phyloP scores from a whole-genome alignment of 441 rosid species.

The Pelargonium citronellum region DNA sequence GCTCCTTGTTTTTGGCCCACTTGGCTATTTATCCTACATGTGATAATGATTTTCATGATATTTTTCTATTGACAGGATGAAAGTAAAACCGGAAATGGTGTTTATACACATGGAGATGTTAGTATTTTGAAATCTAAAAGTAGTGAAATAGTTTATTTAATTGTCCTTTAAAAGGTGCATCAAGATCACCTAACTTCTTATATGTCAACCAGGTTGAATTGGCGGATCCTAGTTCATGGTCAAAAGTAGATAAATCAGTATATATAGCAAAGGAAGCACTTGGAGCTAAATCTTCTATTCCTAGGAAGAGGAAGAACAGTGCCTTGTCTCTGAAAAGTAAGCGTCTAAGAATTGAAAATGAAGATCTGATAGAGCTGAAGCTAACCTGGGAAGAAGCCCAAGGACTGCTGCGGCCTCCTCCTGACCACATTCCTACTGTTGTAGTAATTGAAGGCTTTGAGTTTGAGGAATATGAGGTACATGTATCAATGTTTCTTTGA shows the following conservation, averaged over 20 bases:
- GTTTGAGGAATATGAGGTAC: conserved; percentile 95
- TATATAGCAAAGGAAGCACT: conserved; percentile 66
- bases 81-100: conserved; percentile 37
- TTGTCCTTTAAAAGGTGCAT: conserved; percentile 18
- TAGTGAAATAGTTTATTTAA: conserved; percentile 18
- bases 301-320: conserved; percentile 72
- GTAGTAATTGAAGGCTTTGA: conserved; percentile 77
- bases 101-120: conserved; percentile 45
- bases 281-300: conserved; percentile 45
- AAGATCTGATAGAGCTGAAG: conserved; percentile 69
- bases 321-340: conserved; percentile 65
- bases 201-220: conserved; percentile 49
- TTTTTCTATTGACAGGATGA: conserved; percentile 53
- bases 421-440: conserved; percentile 54
- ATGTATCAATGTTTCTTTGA: conserved; percentile 10
- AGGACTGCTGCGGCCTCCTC: conserved; percentile 79
- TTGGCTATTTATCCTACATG: background rate
- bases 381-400: conserved; percentile 98
- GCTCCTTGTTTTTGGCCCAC: background rate
- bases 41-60: background rate
- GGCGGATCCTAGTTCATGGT: conserved; percentile 59
- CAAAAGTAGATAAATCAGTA: conserved; percentile 64
- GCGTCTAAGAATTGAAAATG: conserved; percentile 72
- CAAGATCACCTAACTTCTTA: conserved; percentile 21
- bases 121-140: conserved; percentile 30